phyloP scores from a whole-genome alignment of 139 green algal species.

The Chlamydomonas applanata region DNA sequence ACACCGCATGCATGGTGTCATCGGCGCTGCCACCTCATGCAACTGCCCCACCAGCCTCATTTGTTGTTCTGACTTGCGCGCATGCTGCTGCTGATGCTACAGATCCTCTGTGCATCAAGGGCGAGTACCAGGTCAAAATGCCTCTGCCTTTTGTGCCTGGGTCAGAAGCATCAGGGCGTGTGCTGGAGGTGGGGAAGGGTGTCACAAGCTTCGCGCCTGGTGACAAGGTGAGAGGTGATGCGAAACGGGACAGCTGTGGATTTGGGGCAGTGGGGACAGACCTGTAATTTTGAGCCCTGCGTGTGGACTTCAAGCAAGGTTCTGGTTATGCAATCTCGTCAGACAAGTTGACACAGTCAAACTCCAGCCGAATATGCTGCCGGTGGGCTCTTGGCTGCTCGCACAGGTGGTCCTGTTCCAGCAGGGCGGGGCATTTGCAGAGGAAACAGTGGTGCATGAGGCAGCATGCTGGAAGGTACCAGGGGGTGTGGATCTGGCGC shows the following conservation, averaged over 20 bases:
- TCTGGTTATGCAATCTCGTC: background rate
- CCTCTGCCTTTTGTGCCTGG: constrained; percentile 82
- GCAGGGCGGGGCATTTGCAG: constrained; percentile 68
- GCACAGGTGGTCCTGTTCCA: constrained; percentile 6
- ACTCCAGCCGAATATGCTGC: background rate
- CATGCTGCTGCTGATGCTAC: background rate
- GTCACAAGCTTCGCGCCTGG: constrained; percentile 64
- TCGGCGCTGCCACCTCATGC: no score
- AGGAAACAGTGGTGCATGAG: constrained; percentile 58
- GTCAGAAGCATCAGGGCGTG: constrained; percentile 69
- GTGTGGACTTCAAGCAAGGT: background rate
- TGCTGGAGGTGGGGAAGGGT: constrained; percentile 65
- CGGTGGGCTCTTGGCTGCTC: no score
- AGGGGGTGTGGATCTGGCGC: constrained; percentile 41
- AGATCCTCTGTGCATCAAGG: constrained; percentile 43
- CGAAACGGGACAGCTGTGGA: background rate
- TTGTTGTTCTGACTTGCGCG: no score
- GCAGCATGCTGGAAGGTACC: constrained; percentile 36
- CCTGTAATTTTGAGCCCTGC: no score
- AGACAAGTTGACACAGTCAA: background rate
- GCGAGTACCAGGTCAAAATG: constrained; percentile 79
- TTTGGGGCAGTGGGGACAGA: no score
- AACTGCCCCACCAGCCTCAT: no score
- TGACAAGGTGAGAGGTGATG: constrained; percentile 57
- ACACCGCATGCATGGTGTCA: no score